Conservation (phyloP, 495 filamentous ascomycete species). For the Xylaria venustula region DNA sequence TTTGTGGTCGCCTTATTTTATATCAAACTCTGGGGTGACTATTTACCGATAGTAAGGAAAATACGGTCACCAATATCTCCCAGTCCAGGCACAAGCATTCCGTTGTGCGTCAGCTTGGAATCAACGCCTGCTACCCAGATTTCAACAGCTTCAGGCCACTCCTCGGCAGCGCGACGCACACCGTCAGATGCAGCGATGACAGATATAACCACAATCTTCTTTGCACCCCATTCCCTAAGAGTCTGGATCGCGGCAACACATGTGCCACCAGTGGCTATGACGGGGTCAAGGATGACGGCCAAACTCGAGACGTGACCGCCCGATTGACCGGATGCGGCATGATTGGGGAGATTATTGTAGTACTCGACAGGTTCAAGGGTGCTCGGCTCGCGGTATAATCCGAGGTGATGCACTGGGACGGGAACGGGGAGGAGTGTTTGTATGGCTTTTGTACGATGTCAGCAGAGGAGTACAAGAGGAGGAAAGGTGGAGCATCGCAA, state of each 20-base stretch:
- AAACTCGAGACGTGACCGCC: constrained; percentile 49
- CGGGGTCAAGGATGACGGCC: constrained; percentile 83
- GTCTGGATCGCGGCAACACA: constrained; percentile 87
- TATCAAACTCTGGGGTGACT: constrained; percentile 17
- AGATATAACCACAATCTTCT: constrained; percentile 73
- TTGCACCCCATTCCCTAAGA: constrained; percentile 84
- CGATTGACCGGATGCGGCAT: constrained; percentile 37
- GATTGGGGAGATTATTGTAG: constrained; percentile 95
- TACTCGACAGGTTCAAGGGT: constrained; percentile 92
- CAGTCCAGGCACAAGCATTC: constrained; percentile 89
- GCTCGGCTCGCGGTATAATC: constrained; percentile 83
- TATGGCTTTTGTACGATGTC: constrained; percentile 54
- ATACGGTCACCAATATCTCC: constrained; percentile 91
- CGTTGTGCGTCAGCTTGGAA: constrained; percentile 62
- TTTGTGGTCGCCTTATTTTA: too few species aligned
- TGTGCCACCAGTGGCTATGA: constrained; percentile 92
- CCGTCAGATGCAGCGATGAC: constrained; percentile 71
- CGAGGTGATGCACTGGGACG: constrained; percentile 88
- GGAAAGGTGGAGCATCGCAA: background rate
- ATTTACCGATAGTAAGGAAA: constrained; percentile 93
- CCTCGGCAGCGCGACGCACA: constrained; percentile 63
- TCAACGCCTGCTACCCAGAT: constrained; percentile 85
- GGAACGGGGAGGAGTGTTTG: constrained; percentile 77
- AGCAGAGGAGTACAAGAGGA: constrained; percentile 1
- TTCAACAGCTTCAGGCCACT: constrained; percentile 73